These are phyloP conservation scores for Austroboletus eburneus DNA, from an alignment of 768 basidiomycete genomes.

Conservation along the genomic window DNA sequence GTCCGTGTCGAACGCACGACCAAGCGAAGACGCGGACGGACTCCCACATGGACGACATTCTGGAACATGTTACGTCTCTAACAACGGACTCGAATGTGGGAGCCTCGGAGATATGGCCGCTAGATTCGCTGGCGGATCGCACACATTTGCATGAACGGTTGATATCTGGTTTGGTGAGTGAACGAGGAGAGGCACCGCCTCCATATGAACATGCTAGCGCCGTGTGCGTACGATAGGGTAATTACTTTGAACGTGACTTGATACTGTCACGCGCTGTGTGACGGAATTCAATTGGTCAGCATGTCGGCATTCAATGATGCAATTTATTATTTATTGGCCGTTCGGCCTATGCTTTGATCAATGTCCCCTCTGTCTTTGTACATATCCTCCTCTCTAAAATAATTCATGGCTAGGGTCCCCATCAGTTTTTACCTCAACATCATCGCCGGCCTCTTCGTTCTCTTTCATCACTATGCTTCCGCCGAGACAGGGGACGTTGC, in stretches of 20 bases:
- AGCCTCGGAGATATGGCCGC: conserved; percentile 1
- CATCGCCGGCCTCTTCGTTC: conserved; percentile 17
- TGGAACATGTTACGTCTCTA: conserved; percentile 31
- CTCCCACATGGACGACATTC: not conserved
- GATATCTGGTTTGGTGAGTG: conserved; percentile 76
- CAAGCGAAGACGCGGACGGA: conserved; percentile 11
- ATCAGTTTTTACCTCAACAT: conserved; percentile 17
- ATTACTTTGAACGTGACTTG: no score
- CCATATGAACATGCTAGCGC: conserved; percentile 12
- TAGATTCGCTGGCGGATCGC: conserved; percentile 38
- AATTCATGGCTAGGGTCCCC: conserved; percentile 8
- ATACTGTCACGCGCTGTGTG: no score
- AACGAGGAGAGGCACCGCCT: conserved; percentile 84
- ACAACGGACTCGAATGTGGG: conserved; percentile 26
- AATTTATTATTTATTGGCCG: no score
- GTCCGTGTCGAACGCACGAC: conserved; percentile 40
- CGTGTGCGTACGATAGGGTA: not conserved
- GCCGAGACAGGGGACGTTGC: conserved; percentile 15
- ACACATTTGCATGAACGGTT: conserved; percentile 70
- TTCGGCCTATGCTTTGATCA: no score
- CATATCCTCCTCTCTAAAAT: not conserved
- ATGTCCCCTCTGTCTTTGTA: not conserved
- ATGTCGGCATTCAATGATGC: no score
- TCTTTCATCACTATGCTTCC: conserved; percentile 15
- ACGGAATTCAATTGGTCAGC: no score